Conservation (phyloP, 164 flowering plant genomes). For the Magnolia officinalis region DNA sequence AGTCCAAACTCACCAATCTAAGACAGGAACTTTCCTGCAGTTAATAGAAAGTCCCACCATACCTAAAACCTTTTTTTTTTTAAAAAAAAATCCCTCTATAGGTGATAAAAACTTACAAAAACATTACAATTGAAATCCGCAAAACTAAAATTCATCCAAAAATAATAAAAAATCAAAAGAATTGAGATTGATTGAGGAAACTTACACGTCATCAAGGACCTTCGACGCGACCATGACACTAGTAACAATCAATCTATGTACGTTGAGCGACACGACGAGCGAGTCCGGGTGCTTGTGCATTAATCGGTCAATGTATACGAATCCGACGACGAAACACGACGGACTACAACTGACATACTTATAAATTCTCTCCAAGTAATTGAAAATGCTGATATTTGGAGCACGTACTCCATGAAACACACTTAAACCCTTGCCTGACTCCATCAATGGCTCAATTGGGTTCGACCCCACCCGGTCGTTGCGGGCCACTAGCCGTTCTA, state of each 20-base stretch:
- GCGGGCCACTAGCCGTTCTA: conserved; percentile 73
- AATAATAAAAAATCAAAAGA: no score
- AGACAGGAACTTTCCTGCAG: no score
- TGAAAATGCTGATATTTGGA: conserved; percentile 68
- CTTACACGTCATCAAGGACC: conserved; percentile 90
- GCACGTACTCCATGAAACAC: conserved; percentile 78
- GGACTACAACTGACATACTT: conserved; percentile 88
- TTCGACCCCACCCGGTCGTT: conserved; percentile 47
- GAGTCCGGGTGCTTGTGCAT: conserved; percentile 70
- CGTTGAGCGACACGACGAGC: conserved; percentile 70
- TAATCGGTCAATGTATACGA: conserved; percentile 76
- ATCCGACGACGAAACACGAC: conserved; percentile 88
- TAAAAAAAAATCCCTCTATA: no score
- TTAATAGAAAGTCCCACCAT: no score
- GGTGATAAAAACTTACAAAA: no score
- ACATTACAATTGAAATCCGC: neutral
- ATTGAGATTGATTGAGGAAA: neutral
- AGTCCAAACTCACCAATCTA: no score
- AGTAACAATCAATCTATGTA: conserved; percentile 81
- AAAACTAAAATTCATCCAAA: neutral
- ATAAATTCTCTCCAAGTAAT: conserved; percentile 83
- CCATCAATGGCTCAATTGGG: neutral
- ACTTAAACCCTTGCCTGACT: conserved; percentile 40
- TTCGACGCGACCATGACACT: conserved; percentile 89
- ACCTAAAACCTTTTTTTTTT: no score